Conservation (phyloP, 2,329 filamentous ascomycete genomes). For the Fusarium papillatum region DNA sequence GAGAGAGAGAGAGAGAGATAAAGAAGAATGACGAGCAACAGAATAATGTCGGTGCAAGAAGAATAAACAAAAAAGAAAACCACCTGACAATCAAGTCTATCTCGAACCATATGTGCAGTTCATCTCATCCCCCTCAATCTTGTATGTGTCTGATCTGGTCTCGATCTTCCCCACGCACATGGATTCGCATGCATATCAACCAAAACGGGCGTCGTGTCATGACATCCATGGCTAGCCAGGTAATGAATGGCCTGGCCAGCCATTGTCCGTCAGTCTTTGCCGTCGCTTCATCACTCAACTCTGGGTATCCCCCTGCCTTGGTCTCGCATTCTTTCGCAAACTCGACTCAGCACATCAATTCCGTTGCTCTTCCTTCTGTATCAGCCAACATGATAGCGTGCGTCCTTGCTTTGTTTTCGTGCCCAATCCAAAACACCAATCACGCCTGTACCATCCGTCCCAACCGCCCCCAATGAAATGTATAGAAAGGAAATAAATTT, state of each 20-base stretch:
- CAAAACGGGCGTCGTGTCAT: slow-evolving; percentile 7
- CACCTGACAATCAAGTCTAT: slow-evolving; percentile 40
- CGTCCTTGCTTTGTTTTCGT: slow-evolving; percentile 23
- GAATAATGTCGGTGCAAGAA: slow-evolving; percentile 24
- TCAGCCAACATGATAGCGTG: slow-evolving; percentile 16
- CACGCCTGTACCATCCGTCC: slow-evolving; percentile 30
- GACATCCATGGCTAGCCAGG: background rate
- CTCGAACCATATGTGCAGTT: slow-evolving; percentile 37
- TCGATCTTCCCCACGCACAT: slow-evolving; percentile 14
- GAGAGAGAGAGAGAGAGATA: slow-evolving; percentile 15
- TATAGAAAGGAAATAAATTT: slow-evolving; percentile 23
- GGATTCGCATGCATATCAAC: slow-evolving; percentile 9
- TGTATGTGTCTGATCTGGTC: slow-evolving; percentile 25
- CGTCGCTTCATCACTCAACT: slow-evolving; percentile 27
- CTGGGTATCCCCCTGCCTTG: slow-evolving; percentile 12
- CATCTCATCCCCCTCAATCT: slow-evolving; percentile 18
- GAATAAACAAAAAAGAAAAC: slow-evolving; percentile 15
- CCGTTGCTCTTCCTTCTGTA: slow-evolving; percentile 21
- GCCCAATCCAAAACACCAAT: slow-evolving; percentile 35
- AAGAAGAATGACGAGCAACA: slow-evolving; percentile 24
- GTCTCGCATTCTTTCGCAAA: slow-evolving; percentile 21
- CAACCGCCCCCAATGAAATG: slow-evolving; percentile 18
- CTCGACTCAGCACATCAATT: slow-evolving; percentile 13
- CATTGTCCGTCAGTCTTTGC: slow-evolving; percentile 7
- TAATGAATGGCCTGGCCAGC: background rate